Base-by-base conservation (phyloP, 2,329 filamentous ascomycete species). In the Penicillium corylophilum region DNA sequence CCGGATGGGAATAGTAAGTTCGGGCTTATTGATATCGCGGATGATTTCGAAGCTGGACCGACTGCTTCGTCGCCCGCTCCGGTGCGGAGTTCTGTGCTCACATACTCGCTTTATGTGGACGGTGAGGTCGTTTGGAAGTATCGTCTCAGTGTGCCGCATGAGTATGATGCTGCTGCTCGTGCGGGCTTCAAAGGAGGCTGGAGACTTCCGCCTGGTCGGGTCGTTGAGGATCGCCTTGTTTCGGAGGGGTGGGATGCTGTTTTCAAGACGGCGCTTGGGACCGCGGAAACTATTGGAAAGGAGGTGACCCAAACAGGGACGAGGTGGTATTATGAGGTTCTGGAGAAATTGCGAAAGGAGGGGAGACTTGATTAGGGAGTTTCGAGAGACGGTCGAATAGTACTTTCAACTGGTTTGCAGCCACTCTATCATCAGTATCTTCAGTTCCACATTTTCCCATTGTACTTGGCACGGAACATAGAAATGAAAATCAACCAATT, bases 1-100 rank as follows among this genome's bases (percentile, higher is more conserved):
- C 89, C 93, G 2, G 83, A 87, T 52, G 93, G 93, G 1, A 92
- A 90, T 65, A 91, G 86, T 56, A 97, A 97, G 70, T 93, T 96
- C 71, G 90, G 90, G 1, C 83, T 86, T 0, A 79, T 95, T 24
- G 89, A 90, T 20, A 91, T 99, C 55, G 84, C 86, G 54, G 84
- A 84, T 49, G 80, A 83, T 4, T 77, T 81, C 2, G 79, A 81
- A 9, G 46, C 56, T 18, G 56, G 57, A 33, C 53, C 61, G 15
- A 33, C 31, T 7, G 49, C 50, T 8, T 50, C 54, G 15, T 50
- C 40, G 2, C 47, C 55, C 6, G 53, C 55, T 3, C 48, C 48
- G 1, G 50, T 62, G 7, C 62, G 63, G 7, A 68, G 63, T 47
- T 92, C 88, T 65, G 81, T 86, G 36, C 75, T 99, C 31, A 86